Conservation (phyloP, 2,329 filamentous ascomycete species). For the Apiospora saccharicola region DNA sequence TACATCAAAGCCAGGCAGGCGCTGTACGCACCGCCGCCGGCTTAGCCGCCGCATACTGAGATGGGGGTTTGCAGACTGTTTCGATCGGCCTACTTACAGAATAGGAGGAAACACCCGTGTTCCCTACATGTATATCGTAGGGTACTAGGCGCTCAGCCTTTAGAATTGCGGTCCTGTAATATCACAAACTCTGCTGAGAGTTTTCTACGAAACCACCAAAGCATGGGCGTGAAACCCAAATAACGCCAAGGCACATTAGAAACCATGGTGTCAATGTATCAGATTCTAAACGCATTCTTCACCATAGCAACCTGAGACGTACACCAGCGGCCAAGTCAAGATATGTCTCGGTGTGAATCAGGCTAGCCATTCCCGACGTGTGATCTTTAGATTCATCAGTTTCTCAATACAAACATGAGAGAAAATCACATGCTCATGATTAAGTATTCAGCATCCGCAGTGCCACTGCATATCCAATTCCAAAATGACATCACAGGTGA, state of each 20-base stretch:
- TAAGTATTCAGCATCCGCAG: background rate
- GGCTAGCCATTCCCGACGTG: background rate
- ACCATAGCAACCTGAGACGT: background rate
- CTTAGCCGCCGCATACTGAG: background rate
- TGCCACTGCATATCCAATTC: background rate
- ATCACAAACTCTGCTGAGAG: background rate
- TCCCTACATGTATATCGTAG: background rate
- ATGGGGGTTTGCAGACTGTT: background rate
- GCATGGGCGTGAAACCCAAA: background rate
- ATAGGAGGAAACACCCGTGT: background rate
- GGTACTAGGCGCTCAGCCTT: too few species aligned
- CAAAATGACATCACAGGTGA: background rate
- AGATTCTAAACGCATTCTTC: too few species aligned
- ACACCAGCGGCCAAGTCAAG: background rate
- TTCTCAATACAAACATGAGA: background rate
- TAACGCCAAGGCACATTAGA: background rate
- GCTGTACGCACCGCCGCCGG: conserved; percentile 27
- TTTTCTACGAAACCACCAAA: background rate
- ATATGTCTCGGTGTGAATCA: background rate
- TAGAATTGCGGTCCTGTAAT: background rate
- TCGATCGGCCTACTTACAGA: background rate
- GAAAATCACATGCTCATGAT: background rate
- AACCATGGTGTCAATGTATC: too few species aligned
- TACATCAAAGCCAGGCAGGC: conserved; percentile 31
- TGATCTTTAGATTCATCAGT: background rate